phyloP scores from a whole-genome alignment of 2,329 filamentous ascomycete species.

The Orbilia javanica region DNA sequence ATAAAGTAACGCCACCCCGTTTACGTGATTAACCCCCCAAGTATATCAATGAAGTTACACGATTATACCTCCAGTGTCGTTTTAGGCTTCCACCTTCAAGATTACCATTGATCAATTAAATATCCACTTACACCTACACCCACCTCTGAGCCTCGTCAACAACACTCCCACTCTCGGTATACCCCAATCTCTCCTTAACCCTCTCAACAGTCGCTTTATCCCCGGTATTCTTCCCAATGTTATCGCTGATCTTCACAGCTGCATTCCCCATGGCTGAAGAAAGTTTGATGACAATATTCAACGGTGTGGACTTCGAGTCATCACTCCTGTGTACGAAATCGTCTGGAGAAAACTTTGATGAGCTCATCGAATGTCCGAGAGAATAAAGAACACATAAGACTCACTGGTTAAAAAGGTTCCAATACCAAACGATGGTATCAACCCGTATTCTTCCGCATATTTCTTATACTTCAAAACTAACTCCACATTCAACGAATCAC shows the following conservation, averaged over 20 bases:
- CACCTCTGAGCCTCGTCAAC: conserved; percentile 51
- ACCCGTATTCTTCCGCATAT: conserved; percentile 81
- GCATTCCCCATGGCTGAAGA: conserved; percentile 83
- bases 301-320: conserved; percentile 78
- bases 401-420: conserved; percentile 91
- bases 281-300: conserved; percentile 99
- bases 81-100: not conserved
- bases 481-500: conserved; percentile 92
- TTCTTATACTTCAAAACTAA: conserved; percentile 90
- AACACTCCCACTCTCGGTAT: conserved; percentile 58
- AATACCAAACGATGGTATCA: conserved; percentile 90
- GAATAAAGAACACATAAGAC: conserved; percentile 59
- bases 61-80: not conserved
- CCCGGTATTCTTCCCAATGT: conserved; percentile 93
- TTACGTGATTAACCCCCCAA: not conserved
- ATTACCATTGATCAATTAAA: not conserved
- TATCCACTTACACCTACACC: conserved; percentile 3
- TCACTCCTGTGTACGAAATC: conserved; percentile 82
- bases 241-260: conserved; percentile 93
- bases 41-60: not conserved
- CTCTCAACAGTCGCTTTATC: conserved; percentile 81
- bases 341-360: conserved; percentile 67
- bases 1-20: not conserved
- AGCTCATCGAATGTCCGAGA: not conserved
- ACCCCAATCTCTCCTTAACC: conserved; percentile 78